Base-by-base conservation (phyloP, 495 filamentous ascomycete genomes). In the Hyaloscypha hepaticicola region DNA sequence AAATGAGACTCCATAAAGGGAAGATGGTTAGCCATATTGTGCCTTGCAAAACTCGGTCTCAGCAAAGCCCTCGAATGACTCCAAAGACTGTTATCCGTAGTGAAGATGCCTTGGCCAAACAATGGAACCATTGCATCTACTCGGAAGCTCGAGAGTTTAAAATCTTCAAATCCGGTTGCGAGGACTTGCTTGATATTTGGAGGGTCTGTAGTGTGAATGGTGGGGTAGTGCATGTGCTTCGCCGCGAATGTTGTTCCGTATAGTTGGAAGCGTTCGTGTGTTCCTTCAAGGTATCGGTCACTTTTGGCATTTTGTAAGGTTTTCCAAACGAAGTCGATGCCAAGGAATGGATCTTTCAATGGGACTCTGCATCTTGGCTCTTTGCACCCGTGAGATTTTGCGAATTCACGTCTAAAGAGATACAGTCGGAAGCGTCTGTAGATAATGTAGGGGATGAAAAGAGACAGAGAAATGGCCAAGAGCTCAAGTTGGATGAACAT, bases 181-280 rank as follows among this genome's bases (percentile, higher is more conserved):
- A 91, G 79, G 4, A 91, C 77, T 2, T 79, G 70, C 61, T 88
- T 85, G 56, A 90, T 74, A 61, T 89, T 90, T 67, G 79, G 24
- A 7, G 66, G 66, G 5, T 64, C 29, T 45, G 31, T 28, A 3
- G 66, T 68, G 22, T 33, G 31, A 29, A 68, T 55, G 21, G 26
- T 21, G 3, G 21, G 25, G 8, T 62, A 48, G 33, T 33, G 21
- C 1, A 55, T 2, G 21, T 49, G 38, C 1, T 48, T 41, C 5
- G 45, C 51, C 41, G 25, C 48, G 21, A 33, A 62, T 1, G 60
- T 62, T 9, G 25, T 33, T n/a, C 48, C 48, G 19, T 33, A 62
- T n/a, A n/a, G 21, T 0, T 27, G 21, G 48, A 62, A 62, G 19
- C 38, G 60, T 12, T 79, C 28, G 12, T 49, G 4, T 22, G 61